Base-by-base conservation (phyloP, 495 filamentous ascomycete genomes). In the Hypoxylon subgilvum region DNA sequence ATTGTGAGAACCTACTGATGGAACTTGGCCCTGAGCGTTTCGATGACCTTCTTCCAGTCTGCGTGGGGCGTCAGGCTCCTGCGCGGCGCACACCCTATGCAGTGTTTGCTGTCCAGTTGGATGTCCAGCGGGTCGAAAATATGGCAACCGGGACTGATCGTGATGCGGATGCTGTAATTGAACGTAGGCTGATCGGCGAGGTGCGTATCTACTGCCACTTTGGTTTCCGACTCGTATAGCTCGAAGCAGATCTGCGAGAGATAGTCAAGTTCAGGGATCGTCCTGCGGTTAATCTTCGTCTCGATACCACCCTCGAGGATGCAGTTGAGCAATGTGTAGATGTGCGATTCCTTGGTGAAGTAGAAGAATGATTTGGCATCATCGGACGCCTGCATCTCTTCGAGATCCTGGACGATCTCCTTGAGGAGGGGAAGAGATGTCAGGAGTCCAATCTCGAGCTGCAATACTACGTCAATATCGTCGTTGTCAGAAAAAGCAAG, bases 301-400 rank as follows among this genome's bases (percentile, higher is more conserved):
- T 91, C 87, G 57, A 98, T 89, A 27, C 95, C 94, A 57, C 94
- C 94, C 74, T 97, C 94, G 25, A 98, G 79, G 57, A 98, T 97
- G 72, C 95, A 97, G 73, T 98, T 98, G 39, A 98, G 82, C 23
- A 98, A 82, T 13, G 94, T 97, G 75, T 98, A 98, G 62, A 98
- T 97, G 64, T 98, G 94, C 4, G 89, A 94, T 76, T 98, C 94
- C 69, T 98, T 98, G 21, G 94, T 98, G 70, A 98, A 98, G 74
- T 98, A 98, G 76, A 97, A 87, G 77, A 97, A 97, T 3, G 88
- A 92, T 67, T 97, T 97, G 14, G 91, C 92, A 68, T 92, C 88
- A 41, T 90, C 84, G 0, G 89, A 92, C 3, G 94, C 93, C 73
- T 97, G 94, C 61, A 97, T 90, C 69, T 96, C 91, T 75, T 98